Evolutionary conservation across 1,284 basidiomycete genomes (phyloP).

Genomic region (Abortiporus biennis): DNA sequence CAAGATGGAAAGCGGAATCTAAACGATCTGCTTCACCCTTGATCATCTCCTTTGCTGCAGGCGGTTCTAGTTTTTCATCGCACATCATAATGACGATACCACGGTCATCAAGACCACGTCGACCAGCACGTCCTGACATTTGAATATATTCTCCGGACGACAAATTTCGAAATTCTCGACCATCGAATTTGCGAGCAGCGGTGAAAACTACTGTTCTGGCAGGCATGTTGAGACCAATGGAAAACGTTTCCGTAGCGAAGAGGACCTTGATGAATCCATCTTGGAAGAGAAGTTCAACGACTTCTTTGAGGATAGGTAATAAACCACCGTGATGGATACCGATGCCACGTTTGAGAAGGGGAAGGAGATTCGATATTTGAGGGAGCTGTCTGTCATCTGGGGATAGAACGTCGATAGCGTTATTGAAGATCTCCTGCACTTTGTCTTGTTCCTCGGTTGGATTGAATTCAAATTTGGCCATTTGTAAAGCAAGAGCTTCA

Average conservation of each 20-base stretch:
- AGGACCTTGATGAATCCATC: conserved; percentile 99
- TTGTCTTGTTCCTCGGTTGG: conserved; percentile 89
- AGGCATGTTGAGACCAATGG: conserved; percentile 99
- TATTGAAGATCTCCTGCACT: conserved; percentile 88
- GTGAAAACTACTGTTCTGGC: conserved; percentile 99
- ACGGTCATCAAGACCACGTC: conserved; percentile 96
- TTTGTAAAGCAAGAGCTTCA: conserved; percentile 85
- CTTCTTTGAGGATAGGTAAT: conserved; percentile 96
- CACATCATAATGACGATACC: conserved; percentile 99
- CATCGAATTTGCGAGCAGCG: conserved; percentile 93
- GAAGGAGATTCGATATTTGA: conserved; percentile 92
- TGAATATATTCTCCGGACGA: conserved; percentile 94
- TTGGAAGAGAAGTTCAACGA: conserved; percentile 99
- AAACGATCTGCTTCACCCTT: conserved; percentile 97
- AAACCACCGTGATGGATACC: conserved; percentile 99
- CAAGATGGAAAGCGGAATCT: conserved; percentile 97
- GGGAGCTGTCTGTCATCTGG: conserved; percentile 88
- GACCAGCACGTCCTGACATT: conserved; percentile 98
- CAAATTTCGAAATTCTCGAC: conserved; percentile 89
- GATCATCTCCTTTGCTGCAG: conserved; percentile 93
- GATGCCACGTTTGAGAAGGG: conserved; percentile 91
- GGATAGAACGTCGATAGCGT: conserved; percentile 88
- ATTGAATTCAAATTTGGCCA: conserved; percentile 97
- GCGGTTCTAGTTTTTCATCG: conserved; percentile 95
- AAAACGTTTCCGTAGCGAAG: conserved; percentile 99